Conservation (phyloP, 2,329 filamentous ascomycete genomes). For the Fusarium nodosum region DNA sequence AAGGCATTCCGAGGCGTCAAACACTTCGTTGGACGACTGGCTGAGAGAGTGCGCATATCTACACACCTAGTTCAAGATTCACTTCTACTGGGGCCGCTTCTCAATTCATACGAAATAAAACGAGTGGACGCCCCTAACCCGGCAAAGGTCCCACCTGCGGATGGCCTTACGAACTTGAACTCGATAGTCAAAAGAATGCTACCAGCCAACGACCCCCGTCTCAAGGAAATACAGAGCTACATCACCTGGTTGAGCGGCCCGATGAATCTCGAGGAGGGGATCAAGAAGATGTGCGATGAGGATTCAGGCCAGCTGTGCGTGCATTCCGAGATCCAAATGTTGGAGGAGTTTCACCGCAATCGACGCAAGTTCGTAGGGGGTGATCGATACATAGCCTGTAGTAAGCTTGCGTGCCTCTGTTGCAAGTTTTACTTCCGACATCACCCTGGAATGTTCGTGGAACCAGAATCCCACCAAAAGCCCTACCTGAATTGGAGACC, state of each 20-base stretch:
- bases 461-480: slow-evolving; percentile 57
- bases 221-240: slow-evolving; percentile 9
- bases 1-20: slow-evolving; percentile 50
- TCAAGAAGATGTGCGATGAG: slow-evolving; percentile 26
- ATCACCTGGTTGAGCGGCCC: slow-evolving; percentile 16
- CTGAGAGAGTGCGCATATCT: slow-evolving; percentile 58
- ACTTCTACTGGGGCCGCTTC: slow-evolving; percentile 49
- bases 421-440: slow-evolving; percentile 61
- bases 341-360: slow-evolving; percentile 60
- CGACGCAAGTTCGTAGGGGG: slow-evolving; percentile 53
- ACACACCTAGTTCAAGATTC: slow-evolving; percentile 56
- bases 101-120: slow-evolving; percentile 51
- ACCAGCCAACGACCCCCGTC: slow-evolving; percentile 11
- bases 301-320: slow-evolving; percentile 46
- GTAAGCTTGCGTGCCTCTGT: slow-evolving; percentile 65
- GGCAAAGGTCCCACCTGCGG: slow-evolving; percentile 44
- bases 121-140: slow-evolving; percentile 28
- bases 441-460: slow-evolving; percentile 54
- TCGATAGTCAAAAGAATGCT: slow-evolving; percentile 55
- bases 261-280: slow-evolving; percentile 10
- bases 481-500: slow-evolving; percentile 59
- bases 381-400: slow-evolving; percentile 64
- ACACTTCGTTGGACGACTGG: slow-evolving; percentile 62
- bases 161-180: slow-evolving; percentile 50
- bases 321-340: slow-evolving; percentile 48